These are phyloP conservation scores for Aaosphaeria pasadenensis DNA, from an alignment of 2,329 filamentous ascomycete genomes.

Conservation along the genomic window DNA sequence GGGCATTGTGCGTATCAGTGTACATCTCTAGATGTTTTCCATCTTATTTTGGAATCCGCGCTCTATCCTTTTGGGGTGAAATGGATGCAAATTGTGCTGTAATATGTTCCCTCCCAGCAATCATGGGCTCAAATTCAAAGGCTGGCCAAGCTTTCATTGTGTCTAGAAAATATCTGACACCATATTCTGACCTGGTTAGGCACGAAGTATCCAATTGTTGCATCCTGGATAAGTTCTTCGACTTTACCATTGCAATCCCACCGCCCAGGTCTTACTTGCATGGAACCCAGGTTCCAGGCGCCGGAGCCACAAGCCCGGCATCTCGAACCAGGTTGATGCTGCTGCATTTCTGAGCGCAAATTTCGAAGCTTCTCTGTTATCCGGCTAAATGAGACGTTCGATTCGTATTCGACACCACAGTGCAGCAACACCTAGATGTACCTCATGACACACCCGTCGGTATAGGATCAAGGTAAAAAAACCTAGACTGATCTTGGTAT, in stretches of 20 bases:
- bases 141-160: no score
- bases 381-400: conserved; percentile 23
- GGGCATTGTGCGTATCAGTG: no score
- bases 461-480: neutral
- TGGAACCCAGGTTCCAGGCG: conserved; percentile 7
- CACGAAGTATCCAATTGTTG: neutral
- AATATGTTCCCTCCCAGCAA: no score
- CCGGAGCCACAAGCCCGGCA: neutral
- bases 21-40: no score
- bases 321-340: conserved; percentile 1
- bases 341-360: conserved; percentile 2
- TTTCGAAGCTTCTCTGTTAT: conserved; percentile 13
- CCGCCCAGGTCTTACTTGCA: conserved; percentile 9
- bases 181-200: no score
- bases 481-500: neutral
- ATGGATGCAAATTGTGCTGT: no score
- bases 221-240: neutral
- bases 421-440: neutral
- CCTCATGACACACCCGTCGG: neutral
- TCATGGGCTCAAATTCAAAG: no score
- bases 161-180: no score
- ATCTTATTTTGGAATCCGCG: no score
- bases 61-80: no score
- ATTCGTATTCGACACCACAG: conserved; percentile 7
- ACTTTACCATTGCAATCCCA: neutral